Evolutionary conservation across 441 rosid genomes (phyloP), one percentile per base, ranked within the genome.

Genomic region (Gossypium aridum): DNA sequence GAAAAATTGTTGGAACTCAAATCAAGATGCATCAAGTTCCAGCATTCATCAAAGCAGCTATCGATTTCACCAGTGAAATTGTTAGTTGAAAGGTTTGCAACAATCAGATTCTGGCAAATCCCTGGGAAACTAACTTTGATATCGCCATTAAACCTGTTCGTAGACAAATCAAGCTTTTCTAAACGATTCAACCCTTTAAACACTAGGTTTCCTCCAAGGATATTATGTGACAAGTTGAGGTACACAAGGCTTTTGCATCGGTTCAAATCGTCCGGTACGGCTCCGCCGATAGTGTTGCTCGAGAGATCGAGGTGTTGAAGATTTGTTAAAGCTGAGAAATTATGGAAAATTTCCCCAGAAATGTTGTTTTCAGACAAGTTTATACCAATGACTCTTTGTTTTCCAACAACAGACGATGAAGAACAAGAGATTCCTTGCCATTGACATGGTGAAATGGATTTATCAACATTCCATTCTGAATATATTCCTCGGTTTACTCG

Each of bases 191-290:
- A 59, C 64, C 64, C 64, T 59, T 4, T 4, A 9, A 59, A 23
- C 7, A 23, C 31, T 7, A 94, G 83, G 74, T 85, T 80, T 2
- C 91, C 92, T 0, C 76, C 66, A 0, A 94, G 81, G 14, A 90
- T 77, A 70, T 94, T 94, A 80, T 90, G 94, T 4, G 97, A 92
- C 9, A 94, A 86, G 79, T 94, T 92, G 57, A 94, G 89, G 81
- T 83, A 75, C 26, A 31, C 79, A 1, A 94, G 84, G 79, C 77
- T 89, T 13, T 20, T 62, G 80, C 97, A 92, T 25, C 71, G 83
- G 83, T 79, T 88, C 71, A 94, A 57, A 71, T 92, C 97, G 45
- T 66, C 72, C 0, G 92, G 87, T 60, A 94, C 77, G 1, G 49
- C 3, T 2, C 97, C 97, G 16, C 45, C 2, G n/a, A 94, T 76